phyloP scores from a whole-genome alignment of 306 rosid species.

The Biancaea sappan region DNA sequence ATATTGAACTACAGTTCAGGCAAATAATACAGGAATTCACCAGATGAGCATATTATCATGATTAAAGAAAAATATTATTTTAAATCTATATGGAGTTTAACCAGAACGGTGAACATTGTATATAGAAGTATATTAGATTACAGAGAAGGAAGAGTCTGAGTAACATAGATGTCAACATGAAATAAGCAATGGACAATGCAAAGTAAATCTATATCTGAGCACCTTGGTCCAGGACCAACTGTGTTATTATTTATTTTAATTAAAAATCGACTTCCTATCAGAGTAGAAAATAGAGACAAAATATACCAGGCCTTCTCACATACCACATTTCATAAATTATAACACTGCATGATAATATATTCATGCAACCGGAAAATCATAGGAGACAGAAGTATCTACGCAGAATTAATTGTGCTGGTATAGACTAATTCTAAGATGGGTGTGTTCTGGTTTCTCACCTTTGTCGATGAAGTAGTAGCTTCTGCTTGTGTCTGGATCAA shows the following conservation, averaged over 20 bases:
- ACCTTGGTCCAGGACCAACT: too few species aligned
- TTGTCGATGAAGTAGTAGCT: conserved; percentile 15
- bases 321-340: not conserved
- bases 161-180: not conserved
- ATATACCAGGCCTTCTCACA: too few species aligned
- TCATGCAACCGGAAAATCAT: conserved; percentile 26
- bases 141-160: too few species aligned
- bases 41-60: conserved; percentile 1
- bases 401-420: not conserved
- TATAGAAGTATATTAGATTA: too few species aligned
- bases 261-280: too few species aligned
- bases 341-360: conserved; percentile 27
- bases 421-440: not conserved
- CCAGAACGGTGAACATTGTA: too few species aligned
- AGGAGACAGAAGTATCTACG: conserved; percentile 7
- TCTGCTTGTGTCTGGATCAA: conserved; percentile 32
- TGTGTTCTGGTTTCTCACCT: conserved; percentile 22
- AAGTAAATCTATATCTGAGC: not conserved
- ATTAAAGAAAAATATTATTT: too few species aligned
- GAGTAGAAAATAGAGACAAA: too few species aligned
- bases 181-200: not conserved
- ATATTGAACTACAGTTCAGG: not conserved
- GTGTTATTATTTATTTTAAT: too few species aligned
- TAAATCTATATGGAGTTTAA: too few species aligned
- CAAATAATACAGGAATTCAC: conserved; percentile 1